Conservation (phyloP, 176 grass and related monocot genomes). For the Lolium multiflorum region DNA sequence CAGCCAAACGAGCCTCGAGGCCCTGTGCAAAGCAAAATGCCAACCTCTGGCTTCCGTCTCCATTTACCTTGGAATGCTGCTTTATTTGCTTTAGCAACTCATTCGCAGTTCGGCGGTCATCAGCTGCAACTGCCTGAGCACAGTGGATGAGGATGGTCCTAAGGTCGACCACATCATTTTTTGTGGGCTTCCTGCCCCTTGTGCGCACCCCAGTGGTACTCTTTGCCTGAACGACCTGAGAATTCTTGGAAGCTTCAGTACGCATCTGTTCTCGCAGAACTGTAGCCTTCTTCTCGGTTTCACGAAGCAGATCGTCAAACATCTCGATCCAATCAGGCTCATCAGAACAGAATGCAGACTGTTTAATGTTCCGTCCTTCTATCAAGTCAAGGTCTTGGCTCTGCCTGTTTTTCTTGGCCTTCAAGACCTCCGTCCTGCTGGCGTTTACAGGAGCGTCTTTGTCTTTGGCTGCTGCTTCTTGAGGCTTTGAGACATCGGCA, state of each 20-base stretch:
- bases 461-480: conserved; percentile 6
- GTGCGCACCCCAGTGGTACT: conserved; percentile 44
- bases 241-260: conserved; percentile 65
- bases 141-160: conserved; percentile 92
- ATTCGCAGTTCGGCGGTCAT: conserved; percentile 81
- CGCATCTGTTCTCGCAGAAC: conserved; percentile 76
- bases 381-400: conserved; percentile 80
- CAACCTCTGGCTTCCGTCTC: conserved; percentile 82
- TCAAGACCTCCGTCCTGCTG: conserved; percentile 49
- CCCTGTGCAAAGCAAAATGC: conserved; percentile 94
- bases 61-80: conserved; percentile 73
- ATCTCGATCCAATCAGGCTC: conserved; percentile 79
- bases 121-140: conserved; percentile 89
- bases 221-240: conserved; percentile 59
- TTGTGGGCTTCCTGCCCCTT: conserved; percentile 79
- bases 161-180: conserved; percentile 91
- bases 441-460: conserved; percentile 29
- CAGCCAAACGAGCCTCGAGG: conserved; percentile 87
- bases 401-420: conserved; percentile 60
- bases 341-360: conserved; percentile 78
- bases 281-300: conserved; percentile 71
- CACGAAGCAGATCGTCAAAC: conserved; percentile 79
- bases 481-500: conserved; percentile 35
- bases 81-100: conserved; percentile 93
- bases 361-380: conserved; percentile 82